Evolutionary conservation across 495 filamentous ascomycete species (phyloP).

Genomic region (Neurospora cerealis): DNA sequence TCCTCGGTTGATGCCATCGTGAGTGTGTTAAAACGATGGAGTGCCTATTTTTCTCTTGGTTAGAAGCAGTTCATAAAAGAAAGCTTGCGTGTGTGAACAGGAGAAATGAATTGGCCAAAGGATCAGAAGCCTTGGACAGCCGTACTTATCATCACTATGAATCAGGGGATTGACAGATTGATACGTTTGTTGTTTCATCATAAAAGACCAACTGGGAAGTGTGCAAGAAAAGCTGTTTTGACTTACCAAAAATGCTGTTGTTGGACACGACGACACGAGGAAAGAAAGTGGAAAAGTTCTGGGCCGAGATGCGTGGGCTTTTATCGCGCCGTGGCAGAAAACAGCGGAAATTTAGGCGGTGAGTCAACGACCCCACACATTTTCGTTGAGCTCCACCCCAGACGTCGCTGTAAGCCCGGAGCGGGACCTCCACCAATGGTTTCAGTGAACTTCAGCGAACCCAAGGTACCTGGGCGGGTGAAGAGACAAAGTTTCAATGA

Average conservation of each 20-base stretch:
- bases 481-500: background rate
- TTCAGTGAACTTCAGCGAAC: background rate
- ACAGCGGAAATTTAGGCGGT: background rate
- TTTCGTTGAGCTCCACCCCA: background rate
- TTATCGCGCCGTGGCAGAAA: slow-evolving; percentile 11
- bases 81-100: background rate
- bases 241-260: slow-evolving; percentile 18
- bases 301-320: slow-evolving; percentile 1
- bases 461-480: background rate
- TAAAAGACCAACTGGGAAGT: slow-evolving; percentile 1
- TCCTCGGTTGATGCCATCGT: slow-evolving; percentile 15
- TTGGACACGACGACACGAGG: slow-evolving; percentile 11
- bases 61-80: slow-evolving; percentile 8
- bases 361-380: background rate
- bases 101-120: slow-evolving; percentile 3
- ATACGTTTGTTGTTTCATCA: slow-evolving; percentile 28
- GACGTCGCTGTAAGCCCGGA: background rate
- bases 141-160: slow-evolving; percentile 26
- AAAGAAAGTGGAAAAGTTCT: slow-evolving; percentile 6
- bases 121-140: slow-evolving; percentile 25
- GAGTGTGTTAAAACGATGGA: background rate
- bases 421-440: background rate
- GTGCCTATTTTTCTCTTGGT: slow-evolving; percentile 4
- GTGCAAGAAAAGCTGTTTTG: background rate
- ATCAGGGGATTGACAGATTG: slow-evolving; percentile 39